A percentile compares a stretch with the other conserved stretches of the same genome.
These are phyloP conservation scores for Rhynchosporium secalis DNA, from an alignment of 2,329 filamentous ascomycete species.

Conservation along the genomic window DNA sequence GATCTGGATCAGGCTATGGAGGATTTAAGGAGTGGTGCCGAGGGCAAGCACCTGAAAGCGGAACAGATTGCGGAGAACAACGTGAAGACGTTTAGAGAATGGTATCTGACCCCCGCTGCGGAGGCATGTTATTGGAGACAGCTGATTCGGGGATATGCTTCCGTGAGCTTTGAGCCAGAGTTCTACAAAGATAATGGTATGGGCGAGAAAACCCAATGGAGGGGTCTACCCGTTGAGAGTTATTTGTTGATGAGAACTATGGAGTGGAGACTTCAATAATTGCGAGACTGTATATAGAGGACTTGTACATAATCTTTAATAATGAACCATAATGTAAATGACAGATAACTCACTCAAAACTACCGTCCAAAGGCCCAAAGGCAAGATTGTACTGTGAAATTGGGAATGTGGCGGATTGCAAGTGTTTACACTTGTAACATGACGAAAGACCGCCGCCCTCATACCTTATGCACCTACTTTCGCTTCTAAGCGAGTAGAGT, in stretches of 20 bases:
- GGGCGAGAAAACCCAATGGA: conserved; percentile 13
- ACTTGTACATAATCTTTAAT: conserved; percentile 12
- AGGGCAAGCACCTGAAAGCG: conserved; percentile 39
- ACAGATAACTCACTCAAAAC: background rate
- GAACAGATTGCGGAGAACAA: conserved; percentile 47
- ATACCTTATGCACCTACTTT: too few species aligned
- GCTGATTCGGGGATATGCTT: conserved; percentile 23
- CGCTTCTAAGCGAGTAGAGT: too few species aligned
- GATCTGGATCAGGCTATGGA: conserved; percentile 43
- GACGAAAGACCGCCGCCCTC: too few species aligned
- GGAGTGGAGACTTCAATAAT: conserved; percentile 10
- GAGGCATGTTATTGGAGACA: conserved; percentile 53
- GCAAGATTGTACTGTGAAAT: too few species aligned
- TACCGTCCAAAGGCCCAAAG: too few species aligned
- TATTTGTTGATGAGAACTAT: conserved; percentile 16
- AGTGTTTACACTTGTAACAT: too few species aligned
- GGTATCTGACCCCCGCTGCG: conserved; percentile 54
- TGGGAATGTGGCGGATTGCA: too few species aligned
- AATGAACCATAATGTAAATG: conserved; percentile 3
- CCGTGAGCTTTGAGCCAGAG: conserved; percentile 25
- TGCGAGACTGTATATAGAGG: background rate
- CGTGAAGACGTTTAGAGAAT: conserved; percentile 42
- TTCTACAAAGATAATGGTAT: conserved; percentile 13
- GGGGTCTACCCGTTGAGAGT: conserved; percentile 26
- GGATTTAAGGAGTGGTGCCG: conserved; percentile 43